Evolutionary conservation across 2,329 filamentous ascomycete species (phyloP), one percentile per base, ranked within the genome.

Genomic region (Venturia pyrina): DNA sequence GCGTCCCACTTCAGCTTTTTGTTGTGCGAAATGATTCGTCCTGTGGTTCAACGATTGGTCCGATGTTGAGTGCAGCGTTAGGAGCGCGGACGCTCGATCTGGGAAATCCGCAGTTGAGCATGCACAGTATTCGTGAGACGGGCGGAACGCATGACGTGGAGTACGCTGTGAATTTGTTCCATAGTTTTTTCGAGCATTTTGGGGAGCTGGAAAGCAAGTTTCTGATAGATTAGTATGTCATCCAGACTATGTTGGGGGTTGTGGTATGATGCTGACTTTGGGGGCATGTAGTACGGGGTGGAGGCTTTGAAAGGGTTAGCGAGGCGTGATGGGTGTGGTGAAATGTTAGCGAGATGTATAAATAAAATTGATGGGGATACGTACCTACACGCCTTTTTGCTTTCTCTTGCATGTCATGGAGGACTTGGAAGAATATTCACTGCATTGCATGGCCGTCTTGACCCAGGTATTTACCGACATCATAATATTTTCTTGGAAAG

Each of bases 91-190:
- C 95, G 1, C 82, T 99, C 57, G 95, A 99, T 78, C 78, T 98
- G 66, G 93, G 93, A 11, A 98, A 97, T 78, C 89, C 93, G 37
- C 93, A 98, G 80, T 81, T 97, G 69, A 92, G 89, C 74, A 98
- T 98, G 95, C 93, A 98, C 79, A 95, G 90, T 74, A 97, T 97
- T 73, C 87, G 95, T 65, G 95, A 98, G 82, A 96, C 91, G 56
- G 90, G 90, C 32, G 95, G 95, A 48, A 87, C 89, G 1, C 86
- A 92, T 71, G 93, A 99, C 78, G 89, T 98, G 0, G 90, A 89
- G 70, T 86, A 95, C 78, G 90, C 90, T 0, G 87, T 96, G 69
- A 88, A 89, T 73, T 76, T 99, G 64, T 98, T 99, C 76, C 87
- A 89, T 69, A 86, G 88, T 70, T 99, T 97, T 79, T 93, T 96